Evolutionary conservation across 1,139 yeast species (phyloP), one percentile per base, ranked within the genome.

Genomic region (Chernovozyma aurita): DNA sequence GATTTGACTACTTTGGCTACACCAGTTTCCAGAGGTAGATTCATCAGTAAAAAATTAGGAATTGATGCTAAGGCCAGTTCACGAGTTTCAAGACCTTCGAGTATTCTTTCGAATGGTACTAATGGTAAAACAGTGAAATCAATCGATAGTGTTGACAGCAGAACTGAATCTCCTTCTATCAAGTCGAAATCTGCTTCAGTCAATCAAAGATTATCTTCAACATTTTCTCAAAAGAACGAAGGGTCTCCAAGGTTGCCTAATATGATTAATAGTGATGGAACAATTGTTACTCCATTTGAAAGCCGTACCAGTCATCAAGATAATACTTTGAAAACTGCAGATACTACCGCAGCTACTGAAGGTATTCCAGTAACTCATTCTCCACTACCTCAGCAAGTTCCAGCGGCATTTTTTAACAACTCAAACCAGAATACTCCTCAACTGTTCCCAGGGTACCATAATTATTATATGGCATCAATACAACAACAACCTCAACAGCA

Each of bases 1-100:
- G 68, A 69, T 30, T 66, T 87, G 50, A 84, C 87, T 7, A 60
- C 66, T 26, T 64, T 82, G 47, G 66, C 78, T 14, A 70, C 74
- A 4, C 81, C 86, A 3, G 57, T 73, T 7, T 65, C 79, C 11
- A 64, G 87, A 45, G 56, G 63, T 17, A 47, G 61, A 35, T 53
- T 42, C 30, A 37, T 59, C 7, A 45, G 45, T 24, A 53, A 53
- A 35, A 52, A 44, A 27, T n/a, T 18, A 4, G 34, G 34, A 5
- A 14, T 17, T 13, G 21, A 18, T 11, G 20, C 30, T 14, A 30
- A n/a, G 8, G 17, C 33, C 9, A 13, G 28, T 11, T 48, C 49
- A 35, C 49, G 45, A 33, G 33, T 53, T 6, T 63, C 70, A 5
- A 49, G 69, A 35, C 47, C 56, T 12, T 52, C 69, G 13, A 62